phyloP scores from a whole-genome alignment of 2,329 filamentous ascomycete genomes.

The Pseudodiploospora longispora region DNA sequence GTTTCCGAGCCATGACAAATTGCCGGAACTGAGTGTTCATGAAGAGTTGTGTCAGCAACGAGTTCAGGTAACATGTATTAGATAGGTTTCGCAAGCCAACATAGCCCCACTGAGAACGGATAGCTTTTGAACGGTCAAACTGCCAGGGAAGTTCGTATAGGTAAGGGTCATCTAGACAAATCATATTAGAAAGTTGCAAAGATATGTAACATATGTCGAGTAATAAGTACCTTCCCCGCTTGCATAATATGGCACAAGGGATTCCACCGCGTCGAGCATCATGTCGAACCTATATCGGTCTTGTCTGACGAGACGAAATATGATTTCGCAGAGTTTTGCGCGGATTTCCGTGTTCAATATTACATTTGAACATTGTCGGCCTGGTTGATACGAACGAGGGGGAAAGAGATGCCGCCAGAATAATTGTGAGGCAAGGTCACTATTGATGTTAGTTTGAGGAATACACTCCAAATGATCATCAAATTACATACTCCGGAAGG shows the following conservation, averaged over 20 bases:
- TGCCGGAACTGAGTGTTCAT: constrained; percentile 86
- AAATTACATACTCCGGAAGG: constrained; percentile 18
- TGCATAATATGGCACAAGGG: constrained; percentile 29
- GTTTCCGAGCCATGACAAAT: constrained; percentile 67
- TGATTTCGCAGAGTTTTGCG: constrained; percentile 50
- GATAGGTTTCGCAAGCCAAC: constrained; percentile 87
- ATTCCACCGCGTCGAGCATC: constrained; percentile 37
- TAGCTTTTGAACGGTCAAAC: constrained; percentile 58
- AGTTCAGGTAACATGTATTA: constrained; percentile 97
- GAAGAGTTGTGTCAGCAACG: constrained; percentile 85
- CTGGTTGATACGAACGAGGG: constrained; percentile 25
- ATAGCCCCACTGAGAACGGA: constrained; percentile 74
- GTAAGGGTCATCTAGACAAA: constrained; percentile 38
- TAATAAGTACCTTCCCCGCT: constrained; percentile 30
- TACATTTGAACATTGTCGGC: constrained; percentile 27
- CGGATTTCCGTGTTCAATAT: constrained; percentile 49
- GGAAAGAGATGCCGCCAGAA: constrained; percentile 63
- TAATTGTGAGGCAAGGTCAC: constrained; percentile 31
- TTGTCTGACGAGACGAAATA: constrained; percentile 48
- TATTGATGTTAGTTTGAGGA: constrained; percentile 10
- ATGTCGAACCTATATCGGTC: constrained; percentile 37
- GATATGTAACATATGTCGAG: not conserved
- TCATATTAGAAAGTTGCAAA: constrained; percentile 8
- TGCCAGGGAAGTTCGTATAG: constrained; percentile 51
- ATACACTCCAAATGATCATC: not conserved